Conservation (phyloP, 2,329 filamentous ascomycete species). For the Ceratocystiopsis minuta region DNA sequence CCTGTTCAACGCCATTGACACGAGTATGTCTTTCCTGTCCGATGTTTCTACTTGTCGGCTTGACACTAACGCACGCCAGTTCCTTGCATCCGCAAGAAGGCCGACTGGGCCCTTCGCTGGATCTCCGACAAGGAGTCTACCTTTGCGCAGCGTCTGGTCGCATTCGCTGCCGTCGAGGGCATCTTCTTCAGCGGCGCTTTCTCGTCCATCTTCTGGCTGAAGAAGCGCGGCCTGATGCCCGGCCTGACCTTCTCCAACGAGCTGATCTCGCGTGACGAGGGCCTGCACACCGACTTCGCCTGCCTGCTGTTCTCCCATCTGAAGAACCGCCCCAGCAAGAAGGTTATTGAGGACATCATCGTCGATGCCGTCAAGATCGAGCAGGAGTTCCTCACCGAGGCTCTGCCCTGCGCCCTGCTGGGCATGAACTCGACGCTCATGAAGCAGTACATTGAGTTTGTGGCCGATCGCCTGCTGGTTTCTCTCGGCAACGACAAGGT, state of each 20-base stretch:
- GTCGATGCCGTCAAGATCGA: slow-evolving; percentile 86
- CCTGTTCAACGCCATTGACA: slow-evolving; percentile 97
- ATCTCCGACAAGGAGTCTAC: slow-evolving; percentile 86
- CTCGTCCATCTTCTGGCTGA: slow-evolving; percentile 98
- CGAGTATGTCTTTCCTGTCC: slow-evolving; percentile 41
- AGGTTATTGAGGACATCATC: slow-evolving; percentile 74
- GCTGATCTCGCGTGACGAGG: slow-evolving; percentile 98
- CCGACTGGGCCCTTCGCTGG: slow-evolving; percentile 92
- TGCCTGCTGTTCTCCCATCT: slow-evolving; percentile 96
- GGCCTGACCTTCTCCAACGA: slow-evolving; percentile 99
- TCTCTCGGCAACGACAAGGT: slow-evolving; percentile 87
- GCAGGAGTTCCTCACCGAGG: slow-evolving; percentile 94
- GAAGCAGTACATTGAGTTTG: slow-evolving; percentile 99
- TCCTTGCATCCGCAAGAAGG: slow-evolving; percentile 95
- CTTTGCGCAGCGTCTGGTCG: slow-evolving; percentile 87
- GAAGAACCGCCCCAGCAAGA: slow-evolving; percentile 71
- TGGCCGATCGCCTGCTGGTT: slow-evolving; percentile 84
- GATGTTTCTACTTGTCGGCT: background rate
- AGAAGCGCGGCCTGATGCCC: slow-evolving; percentile 99
- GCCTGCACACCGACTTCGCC: slow-evolving; percentile 97
- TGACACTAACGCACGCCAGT: slow-evolving; percentile 46
- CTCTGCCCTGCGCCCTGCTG: slow-evolving; percentile 77
- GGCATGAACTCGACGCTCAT: slow-evolving; percentile 96
- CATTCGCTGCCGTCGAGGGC: slow-evolving; percentile 93
- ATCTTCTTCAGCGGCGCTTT: slow-evolving; percentile 99